These are phyloP conservation scores for Capillidium rhysosporum DNA, from an alignment of 371 early-diverging fungal genomes.

Conservation along the genomic window DNA sequence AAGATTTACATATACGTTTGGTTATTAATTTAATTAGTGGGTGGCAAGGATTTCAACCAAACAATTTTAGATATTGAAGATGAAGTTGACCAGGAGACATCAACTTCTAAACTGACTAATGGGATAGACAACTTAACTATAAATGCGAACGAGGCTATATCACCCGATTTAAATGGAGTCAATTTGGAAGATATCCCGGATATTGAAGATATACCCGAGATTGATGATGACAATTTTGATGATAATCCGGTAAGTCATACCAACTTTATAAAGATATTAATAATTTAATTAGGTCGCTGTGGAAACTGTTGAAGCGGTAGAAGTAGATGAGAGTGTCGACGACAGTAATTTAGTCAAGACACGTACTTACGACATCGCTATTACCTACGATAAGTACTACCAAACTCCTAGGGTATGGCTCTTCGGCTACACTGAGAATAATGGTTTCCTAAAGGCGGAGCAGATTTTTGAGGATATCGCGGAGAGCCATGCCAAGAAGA, in stretches of 20 bases:
- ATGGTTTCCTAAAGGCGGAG: conserved; percentile 57
- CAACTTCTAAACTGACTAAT: conserved; percentile 2
- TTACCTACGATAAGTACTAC: conserved; percentile 97
- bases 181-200: too few species aligned
- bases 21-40: not conserved
- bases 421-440: conserved; percentile 87
- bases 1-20: not conserved
- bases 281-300: not conserved
- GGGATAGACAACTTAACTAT: conserved; percentile 14
- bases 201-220: conserved; percentile 70
- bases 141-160: conserved; percentile 30
- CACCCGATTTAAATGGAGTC: conserved; percentile 25
- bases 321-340: not conserved
- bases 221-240: conserved; percentile 67
- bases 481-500: conserved; percentile 93
- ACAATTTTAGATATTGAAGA: conserved; percentile 43
- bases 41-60: conserved; percentile 28
- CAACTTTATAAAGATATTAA: not conserved
- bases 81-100: conserved; percentile 24
- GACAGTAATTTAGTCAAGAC: conserved; percentile 60
- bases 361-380: conserved; percentile 89
- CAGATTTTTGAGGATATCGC: conserved; percentile 93
- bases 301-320: conserved; percentile 13
- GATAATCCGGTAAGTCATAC: conserved; percentile 22
- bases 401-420: conserved; percentile 94